Percentiles rank a stretch among this genome's conserved stretches.
Conservation (phyloP, 2,329 filamentous ascomycete genomes). For the Colletotrichum karsti region DNA sequence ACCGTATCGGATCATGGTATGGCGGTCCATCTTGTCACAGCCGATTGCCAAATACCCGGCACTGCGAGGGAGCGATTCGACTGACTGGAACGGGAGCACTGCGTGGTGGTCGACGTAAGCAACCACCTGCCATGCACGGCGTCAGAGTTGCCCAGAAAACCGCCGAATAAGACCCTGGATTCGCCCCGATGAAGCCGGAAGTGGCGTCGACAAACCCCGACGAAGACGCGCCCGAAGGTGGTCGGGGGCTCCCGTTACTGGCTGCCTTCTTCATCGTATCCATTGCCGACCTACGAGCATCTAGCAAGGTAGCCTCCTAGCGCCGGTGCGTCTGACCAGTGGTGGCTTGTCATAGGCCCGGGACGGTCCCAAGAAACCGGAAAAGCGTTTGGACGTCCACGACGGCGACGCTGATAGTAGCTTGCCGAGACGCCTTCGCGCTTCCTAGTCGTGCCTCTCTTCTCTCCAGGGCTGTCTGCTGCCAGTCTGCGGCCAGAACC, state of each 20-base stretch:
- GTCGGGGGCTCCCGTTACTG: background rate
- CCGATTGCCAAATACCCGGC: constrained; percentile 9
- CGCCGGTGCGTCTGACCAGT: background rate
- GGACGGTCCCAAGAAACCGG: background rate
- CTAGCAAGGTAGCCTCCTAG: background rate
- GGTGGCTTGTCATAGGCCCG: background rate
- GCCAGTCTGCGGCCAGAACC: constrained; percentile 7
- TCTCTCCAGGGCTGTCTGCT: background rate
- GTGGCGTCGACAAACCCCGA: constrained; percentile 4
- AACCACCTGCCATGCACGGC: background rate
- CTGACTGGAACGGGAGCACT: background rate
- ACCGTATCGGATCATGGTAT: constrained; percentile 1
- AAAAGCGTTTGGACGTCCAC: background rate
- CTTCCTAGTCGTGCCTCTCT: background rate
- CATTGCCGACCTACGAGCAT: background rate
- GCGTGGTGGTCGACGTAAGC: background rate
- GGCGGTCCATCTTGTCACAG: background rate
- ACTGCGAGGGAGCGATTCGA: constrained; percentile 7
- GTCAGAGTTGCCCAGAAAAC: constrained; percentile 14
- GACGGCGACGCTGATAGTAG: background rate
- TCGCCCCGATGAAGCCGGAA: constrained; percentile 21
- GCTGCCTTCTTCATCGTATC: background rate
- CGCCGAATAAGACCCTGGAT: constrained; percentile 25
- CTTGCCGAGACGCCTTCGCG: constrained; percentile 14
- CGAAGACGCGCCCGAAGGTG: background rate